phyloP scores from a whole-genome alignment of 176 grass and related monocot genomes.

The Eleusine indica region DNA sequence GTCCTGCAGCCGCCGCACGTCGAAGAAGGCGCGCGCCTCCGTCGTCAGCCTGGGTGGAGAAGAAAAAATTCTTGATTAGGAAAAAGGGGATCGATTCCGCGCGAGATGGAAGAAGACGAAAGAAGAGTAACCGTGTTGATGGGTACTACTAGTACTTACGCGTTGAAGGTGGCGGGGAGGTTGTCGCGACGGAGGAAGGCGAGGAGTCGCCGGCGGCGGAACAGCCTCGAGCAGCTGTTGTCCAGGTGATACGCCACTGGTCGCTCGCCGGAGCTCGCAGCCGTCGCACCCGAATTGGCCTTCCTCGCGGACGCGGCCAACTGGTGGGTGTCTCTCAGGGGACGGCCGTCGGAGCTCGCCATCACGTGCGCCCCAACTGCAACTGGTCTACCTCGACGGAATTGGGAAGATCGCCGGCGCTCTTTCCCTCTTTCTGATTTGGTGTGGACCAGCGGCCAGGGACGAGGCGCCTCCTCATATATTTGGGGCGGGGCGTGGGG shows the following conservation, averaged over 20 bases:
- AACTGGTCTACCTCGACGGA: no score
- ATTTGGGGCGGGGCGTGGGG: no score
- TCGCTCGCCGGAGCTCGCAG: not conserved
- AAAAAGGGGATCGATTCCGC: no score
- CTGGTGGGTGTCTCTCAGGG: no score
- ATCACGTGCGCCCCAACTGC: no score
- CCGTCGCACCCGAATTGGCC: not conserved
- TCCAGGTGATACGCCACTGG: not conserved
- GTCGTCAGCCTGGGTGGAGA: not conserved
- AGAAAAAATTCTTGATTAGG: no score
- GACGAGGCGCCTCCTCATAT: no score
- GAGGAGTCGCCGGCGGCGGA: conserved; percentile 53
- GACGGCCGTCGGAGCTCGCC: no score
- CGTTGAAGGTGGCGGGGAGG: conserved; percentile 13
- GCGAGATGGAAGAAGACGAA: not conserved
- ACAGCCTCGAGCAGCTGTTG: conserved; percentile 27
- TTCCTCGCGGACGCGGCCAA: no score
- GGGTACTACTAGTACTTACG: not conserved
- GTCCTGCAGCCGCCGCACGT: conserved; percentile 1
- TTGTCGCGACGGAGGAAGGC: conserved; percentile 25
- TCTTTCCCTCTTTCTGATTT: no score
- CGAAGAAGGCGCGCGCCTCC: conserved; percentile 19
- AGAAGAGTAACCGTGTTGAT: not conserved
- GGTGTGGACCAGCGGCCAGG: no score
- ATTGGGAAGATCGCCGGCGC: no score